Percentiles rank a stretch among this genome's conserved stretches.
Evolutionary conservation across 2,329 filamentous ascomycete genomes (phyloP).

Genomic region (Fusarium heterosporum): DNA sequence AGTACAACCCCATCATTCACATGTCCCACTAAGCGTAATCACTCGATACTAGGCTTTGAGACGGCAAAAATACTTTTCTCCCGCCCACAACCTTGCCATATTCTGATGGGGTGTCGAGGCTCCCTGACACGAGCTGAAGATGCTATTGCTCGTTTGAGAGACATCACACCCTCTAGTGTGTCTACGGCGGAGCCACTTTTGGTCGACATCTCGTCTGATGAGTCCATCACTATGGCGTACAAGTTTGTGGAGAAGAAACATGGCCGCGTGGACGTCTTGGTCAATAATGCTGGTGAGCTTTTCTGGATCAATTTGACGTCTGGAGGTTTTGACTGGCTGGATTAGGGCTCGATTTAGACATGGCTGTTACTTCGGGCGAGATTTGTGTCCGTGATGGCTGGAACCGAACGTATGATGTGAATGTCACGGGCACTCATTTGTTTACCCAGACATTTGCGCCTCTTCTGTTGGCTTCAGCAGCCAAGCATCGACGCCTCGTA

Average conservation of each 20-base stretch:
- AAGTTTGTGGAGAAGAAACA: neutral
- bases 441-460: neutral
- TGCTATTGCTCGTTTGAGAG: too few species aligned
- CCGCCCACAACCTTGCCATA: too few species aligned
- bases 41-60: too few species aligned
- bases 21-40: too few species aligned
- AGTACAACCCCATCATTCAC: too few species aligned
- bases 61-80: too few species aligned
- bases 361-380: neutral
- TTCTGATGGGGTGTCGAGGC: too few species aligned
- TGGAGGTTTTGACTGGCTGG: neutral
- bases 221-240: neutral
- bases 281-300: conserved; percentile 3
- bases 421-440: neutral
- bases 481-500: neutral
- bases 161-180: too few species aligned
- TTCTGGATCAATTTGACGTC: rapidly evolving
- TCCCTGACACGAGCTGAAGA: too few species aligned
- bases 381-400: neutral
- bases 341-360: neutral
- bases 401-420: neutral
- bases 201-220: neutral
- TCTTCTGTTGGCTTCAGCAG: neutral
- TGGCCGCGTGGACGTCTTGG: neutral
- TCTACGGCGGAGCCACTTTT: too few species aligned